Percentiles rank a stretch among this genome's conserved stretches.
Evolutionary conservation across 768 basidiomycete species (phyloP).

Genomic region (Tricholoma flavovirens): DNA sequence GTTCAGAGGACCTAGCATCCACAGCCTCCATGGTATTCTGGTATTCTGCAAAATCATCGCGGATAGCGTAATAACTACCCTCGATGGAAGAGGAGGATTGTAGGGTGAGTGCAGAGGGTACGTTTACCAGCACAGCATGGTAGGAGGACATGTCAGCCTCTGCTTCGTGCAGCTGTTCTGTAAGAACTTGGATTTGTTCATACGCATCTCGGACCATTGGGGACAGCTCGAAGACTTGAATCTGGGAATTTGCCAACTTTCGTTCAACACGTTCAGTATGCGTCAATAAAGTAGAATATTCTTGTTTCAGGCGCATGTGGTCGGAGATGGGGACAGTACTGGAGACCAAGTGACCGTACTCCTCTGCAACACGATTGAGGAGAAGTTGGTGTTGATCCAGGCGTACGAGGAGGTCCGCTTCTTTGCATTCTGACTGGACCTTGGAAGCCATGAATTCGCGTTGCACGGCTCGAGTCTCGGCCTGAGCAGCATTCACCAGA

Average conservation of each 20-base stretch:
- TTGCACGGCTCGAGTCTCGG: constrained; percentile 30
- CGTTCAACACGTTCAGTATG: constrained; percentile 53
- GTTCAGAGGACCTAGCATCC: constrained; percentile 12
- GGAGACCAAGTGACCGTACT: constrained; percentile 47
- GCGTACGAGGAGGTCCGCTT: constrained; percentile 42
- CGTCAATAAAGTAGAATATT: constrained; percentile 33
- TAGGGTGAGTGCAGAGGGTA: neutral
- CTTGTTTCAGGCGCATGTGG: constrained; percentile 34
- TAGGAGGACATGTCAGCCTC: constrained; percentile 28
- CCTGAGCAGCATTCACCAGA: constrained; percentile 30
- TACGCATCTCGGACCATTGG: constrained; percentile 53
- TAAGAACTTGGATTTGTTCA: constrained; percentile 45
- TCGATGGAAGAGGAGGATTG: constrained; percentile 2
- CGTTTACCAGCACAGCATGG: neutral
- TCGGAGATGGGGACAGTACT: constrained; percentile 33
- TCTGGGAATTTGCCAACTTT: constrained; percentile 63
- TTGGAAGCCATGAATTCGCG: constrained; percentile 26
- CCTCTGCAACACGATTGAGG: constrained; percentile 43
- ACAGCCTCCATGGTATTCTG: constrained; percentile 4
- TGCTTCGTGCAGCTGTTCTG: constrained; percentile 26
- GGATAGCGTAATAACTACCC: neutral
- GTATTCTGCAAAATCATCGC: constrained; percentile 3
- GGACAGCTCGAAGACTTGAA: constrained; percentile 59
- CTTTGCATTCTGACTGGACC: constrained; percentile 28
- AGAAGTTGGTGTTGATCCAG: constrained; percentile 45